These are phyloP conservation scores for Morella rubra DNA, from an alignment of 306 rosid genomes.

Conservation along the genomic window DNA sequence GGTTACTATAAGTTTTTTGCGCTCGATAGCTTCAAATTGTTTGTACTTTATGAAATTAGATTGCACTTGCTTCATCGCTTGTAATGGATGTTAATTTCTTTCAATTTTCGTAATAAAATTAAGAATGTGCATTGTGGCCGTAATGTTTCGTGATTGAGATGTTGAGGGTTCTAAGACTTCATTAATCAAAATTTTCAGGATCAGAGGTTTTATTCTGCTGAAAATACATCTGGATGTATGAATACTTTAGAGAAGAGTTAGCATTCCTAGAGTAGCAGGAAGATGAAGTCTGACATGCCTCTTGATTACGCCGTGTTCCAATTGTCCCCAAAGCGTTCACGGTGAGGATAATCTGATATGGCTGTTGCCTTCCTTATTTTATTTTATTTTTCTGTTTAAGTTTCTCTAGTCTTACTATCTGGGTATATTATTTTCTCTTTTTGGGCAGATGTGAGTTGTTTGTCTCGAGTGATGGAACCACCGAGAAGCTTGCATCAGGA, in stretches of 20 bases:
- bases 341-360: conserved; percentile 41
- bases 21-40: not conserved
- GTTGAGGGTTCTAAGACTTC: conserved; percentile 26
- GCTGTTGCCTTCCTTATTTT: too few species aligned
- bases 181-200: conserved; percentile 19
- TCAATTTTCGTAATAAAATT: not conserved
- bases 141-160: conserved; percentile 21
- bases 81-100: not conserved
- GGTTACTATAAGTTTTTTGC: conserved; percentile 25
- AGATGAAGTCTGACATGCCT: conserved; percentile 87
- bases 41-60: conserved; percentile 9
- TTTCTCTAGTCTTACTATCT: conserved; percentile 9
- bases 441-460: conserved; percentile 79
- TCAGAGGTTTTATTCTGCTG: conserved; percentile 19
- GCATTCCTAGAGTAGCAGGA: conserved; percentile 35
- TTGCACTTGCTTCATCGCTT: conserved; percentile 22
- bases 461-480: conserved; percentile 67
- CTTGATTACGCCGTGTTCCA: conserved; percentile 91
- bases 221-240: conserved; percentile 38
- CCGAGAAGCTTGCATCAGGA: conserved; percentile 90
- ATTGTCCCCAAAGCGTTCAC: conserved; percentile 83
- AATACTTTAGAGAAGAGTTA: conserved; percentile 37
- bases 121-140: conserved; percentile 35
- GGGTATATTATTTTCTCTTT: conserved; percentile 8
- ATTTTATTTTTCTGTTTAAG: conserved; percentile 11